phyloP scores from a whole-genome alignment of 176 grass and related monocot genomes.

The Metroxylon sagu region DNA sequence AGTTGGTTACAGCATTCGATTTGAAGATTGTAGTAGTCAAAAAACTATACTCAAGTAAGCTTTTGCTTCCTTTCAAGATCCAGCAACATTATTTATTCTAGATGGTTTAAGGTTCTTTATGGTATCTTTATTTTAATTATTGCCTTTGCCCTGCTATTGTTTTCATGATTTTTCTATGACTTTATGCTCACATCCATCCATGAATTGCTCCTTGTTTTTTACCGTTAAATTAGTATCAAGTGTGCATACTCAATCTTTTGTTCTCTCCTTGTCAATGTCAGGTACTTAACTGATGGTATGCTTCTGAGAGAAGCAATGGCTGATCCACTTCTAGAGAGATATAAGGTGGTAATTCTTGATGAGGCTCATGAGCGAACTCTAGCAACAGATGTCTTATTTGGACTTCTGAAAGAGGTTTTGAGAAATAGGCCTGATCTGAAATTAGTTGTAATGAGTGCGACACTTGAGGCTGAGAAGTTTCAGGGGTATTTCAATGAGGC shows the following conservation, averaged over 20 bases:
- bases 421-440: conserved; percentile 83
- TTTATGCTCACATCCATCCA: not conserved
- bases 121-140: conserved; percentile 11
- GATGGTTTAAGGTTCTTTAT: conserved; percentile 38
- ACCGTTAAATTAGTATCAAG: conserved; percentile 24
- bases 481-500: conserved; percentile 69
- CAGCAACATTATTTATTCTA: conserved; percentile 26
- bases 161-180: no score
- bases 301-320: conserved; percentile 99
- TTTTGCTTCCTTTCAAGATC: conserved; percentile 10
- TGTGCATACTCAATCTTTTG: not conserved
- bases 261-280: conserved; percentile 81
- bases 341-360: conserved; percentile 95
- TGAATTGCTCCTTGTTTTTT: not conserved
- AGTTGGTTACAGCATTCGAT: conserved; percentile 95
- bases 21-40: conserved; percentile 96
- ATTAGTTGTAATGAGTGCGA: conserved; percentile 94
- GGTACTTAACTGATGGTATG: conserved; percentile 99
- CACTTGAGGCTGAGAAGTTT: conserved; percentile 93
- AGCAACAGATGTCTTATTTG: conserved; percentile 89
- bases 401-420: conserved; percentile 83
- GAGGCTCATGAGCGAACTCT: conserved; percentile 93
- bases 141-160: no score
- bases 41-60: conserved; percentile 98
- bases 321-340: conserved; percentile 88